Evolutionary conservation across 164 flowering plant species (phyloP), one percentile per base, ranked within the genome.

Genomic region (Amborella trichopoda): DNA sequence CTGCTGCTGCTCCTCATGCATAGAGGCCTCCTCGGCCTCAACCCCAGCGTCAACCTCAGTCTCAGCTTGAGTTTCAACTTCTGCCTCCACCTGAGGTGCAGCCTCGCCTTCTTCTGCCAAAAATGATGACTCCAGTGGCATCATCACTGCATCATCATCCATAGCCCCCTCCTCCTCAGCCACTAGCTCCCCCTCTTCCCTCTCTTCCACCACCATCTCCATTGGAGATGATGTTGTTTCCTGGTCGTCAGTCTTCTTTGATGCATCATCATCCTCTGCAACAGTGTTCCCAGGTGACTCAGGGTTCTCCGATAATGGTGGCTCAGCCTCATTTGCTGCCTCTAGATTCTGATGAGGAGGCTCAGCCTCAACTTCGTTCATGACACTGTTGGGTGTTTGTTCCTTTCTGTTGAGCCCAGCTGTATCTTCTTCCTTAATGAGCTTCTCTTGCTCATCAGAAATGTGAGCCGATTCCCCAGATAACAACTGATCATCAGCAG

Each of bases 121-220:
- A n/a, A n/a, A n/a, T n/a, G n/a, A n/a, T n/a, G n/a, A n/a, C n/a
- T n/a, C n/a, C n/a, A n/a, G n/a, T n/a, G n/a, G n/a, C n/a, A n/a
- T n/a, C n/a, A n/a, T n/a, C n/a, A n/a, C n/a, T n/a, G n/a, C n/a
- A n/a, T n/a, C n/a, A n/a, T 64, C 68, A 46, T 44, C 76, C 13
- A 52, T 70, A 38, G 70, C 78, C 20, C 38, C 46, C 19, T 69
- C 83, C 14, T 59, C 44, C 42, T 34, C 53, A 48, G 75, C 62
- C 5, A 26, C 54, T 44, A 90, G 40, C 62, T 85, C 97, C 48
- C 90, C 98, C 47, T 87, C 99, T 69, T 84, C 96, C 62, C 54
- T 76, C 17, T 82, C 94, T 55, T 59, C 61, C 22, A 63, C 83
- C 25, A 27, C 27, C 26, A 76, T 89, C 26, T 40, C 9, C 1